These are phyloP conservation scores for Xylaria sp. DNA, from an alignment of 2,329 filamentous ascomycete species.

Conservation along the genomic window DNA sequence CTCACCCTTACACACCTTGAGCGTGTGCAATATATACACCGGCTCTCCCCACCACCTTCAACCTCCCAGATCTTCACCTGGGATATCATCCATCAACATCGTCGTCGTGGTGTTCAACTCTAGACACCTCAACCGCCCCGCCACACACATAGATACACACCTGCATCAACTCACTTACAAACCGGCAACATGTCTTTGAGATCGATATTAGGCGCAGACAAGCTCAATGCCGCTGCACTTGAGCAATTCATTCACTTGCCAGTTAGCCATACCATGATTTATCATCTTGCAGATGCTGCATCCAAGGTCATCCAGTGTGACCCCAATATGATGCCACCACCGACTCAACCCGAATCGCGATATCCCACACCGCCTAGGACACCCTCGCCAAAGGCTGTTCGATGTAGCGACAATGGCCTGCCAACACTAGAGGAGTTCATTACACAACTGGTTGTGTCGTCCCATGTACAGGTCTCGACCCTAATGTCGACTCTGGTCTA, in stretches of 20 bases:
- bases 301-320: conserved; percentile 83
- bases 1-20: conserved; percentile 18
- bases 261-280: conserved; percentile 77
- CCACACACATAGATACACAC: conserved; percentile 4
- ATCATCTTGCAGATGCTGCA: conserved; percentile 75
- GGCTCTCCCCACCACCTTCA: conserved; percentile 26
- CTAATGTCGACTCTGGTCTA: conserved; percentile 97
- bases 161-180: conserved; percentile 37
- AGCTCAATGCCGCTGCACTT: conserved; percentile 75
- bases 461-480: conserved; percentile 95
- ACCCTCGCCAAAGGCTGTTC: conserved; percentile 51
- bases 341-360: conserved; percentile 46
- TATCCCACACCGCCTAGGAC: conserved; percentile 58
- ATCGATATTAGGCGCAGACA: conserved; percentile 53
- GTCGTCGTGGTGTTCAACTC: conserved; percentile 1
- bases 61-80: conserved; percentile 32
- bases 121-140: background rate
- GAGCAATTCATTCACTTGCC: conserved; percentile 81
- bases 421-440: conserved; percentile 92
- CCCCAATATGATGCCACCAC: conserved; percentile 58
- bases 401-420: conserved; percentile 59
- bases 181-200: conserved; percentile 53
- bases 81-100: conserved; percentile 2
- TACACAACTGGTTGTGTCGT: conserved; percentile 84
- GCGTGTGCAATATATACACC: conserved; percentile 41